Evolutionary conservation across 768 basidiomycete genomes (phyloP).

Genomic region (Mycena chlorophos): DNA sequence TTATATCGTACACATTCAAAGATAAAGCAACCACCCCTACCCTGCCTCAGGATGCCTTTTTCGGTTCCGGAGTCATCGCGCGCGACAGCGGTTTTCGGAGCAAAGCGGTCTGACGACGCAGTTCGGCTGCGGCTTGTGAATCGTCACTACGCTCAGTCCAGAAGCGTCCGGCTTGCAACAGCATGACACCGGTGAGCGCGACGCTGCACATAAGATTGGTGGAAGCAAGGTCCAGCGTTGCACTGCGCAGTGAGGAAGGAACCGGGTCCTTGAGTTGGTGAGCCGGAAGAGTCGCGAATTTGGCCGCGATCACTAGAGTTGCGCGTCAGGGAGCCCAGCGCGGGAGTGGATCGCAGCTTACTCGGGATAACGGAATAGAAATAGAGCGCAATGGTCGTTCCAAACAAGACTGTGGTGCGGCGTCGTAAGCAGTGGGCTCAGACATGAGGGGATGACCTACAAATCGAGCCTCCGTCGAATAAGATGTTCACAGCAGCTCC

Average conservation of each 20-base stretch:
- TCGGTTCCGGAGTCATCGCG: constrained; percentile 22
- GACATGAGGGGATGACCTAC: constrained; percentile 45
- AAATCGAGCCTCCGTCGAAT: constrained; percentile 89
- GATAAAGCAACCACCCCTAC: neutral
- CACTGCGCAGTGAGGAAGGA: constrained; percentile 58
- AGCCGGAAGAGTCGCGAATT: constrained; percentile 60
- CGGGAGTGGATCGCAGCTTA: constrained; percentile 35
- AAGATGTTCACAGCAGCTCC: constrained; percentile 81
- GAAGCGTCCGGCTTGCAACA: constrained; percentile 79
- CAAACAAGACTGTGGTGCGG: constrained; percentile 66
- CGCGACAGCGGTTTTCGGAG: constrained; percentile 19
- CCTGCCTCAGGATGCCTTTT: constrained; percentile 7
- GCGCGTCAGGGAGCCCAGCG: constrained; percentile 9
- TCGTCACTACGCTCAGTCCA: constrained; percentile 79
- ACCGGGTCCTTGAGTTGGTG: constrained; percentile 56
- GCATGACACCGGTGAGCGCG: constrained; percentile 82
- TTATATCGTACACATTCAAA: constrained; percentile 15
- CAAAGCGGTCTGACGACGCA: constrained; percentile 18
- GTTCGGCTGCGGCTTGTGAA: constrained; percentile 53
- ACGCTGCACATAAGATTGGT: constrained; percentile 86
- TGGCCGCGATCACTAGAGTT: constrained; percentile 51
- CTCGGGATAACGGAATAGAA: constrained; percentile 77
- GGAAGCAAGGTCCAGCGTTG: constrained; percentile 78
- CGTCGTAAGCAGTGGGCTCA: constrained; percentile 6
- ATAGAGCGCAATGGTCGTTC: constrained; percentile 70